Percentiles rank a stretch among this genome's conserved stretches.
Evolutionary conservation across 805 yeast species (phyloP).

Genomic region (Schwanniomyces sp.): DNA sequence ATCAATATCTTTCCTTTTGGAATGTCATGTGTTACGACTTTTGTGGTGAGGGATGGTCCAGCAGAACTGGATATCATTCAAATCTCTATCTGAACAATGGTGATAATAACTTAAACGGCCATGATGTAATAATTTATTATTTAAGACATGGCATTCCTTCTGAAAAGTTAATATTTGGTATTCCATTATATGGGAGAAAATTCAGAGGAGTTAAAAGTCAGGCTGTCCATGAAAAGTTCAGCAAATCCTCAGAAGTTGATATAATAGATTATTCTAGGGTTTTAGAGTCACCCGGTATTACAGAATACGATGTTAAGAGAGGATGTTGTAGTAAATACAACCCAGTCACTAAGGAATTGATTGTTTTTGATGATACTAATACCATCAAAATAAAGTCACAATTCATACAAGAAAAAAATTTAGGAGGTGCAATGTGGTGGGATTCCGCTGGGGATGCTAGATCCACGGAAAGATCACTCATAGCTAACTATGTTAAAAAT

Average conservation of each 20-base stretch:
- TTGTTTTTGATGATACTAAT: constrained; percentile 65
- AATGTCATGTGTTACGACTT: constrained; percentile 93
- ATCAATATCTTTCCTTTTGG: constrained; percentile 62
- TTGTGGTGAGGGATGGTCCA: constrained; percentile 71
- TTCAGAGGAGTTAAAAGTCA: constrained; percentile 28
- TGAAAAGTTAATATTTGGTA: constrained; percentile 68
- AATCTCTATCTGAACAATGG: constrained; percentile 52
- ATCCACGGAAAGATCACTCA: constrained; percentile 35
- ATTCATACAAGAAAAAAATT: constrained; percentile 44
- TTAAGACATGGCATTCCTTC: constrained; percentile 41
- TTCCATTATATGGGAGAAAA: constrained; percentile 78
- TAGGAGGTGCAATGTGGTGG: constrained; percentile 96
- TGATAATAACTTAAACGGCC: constrained; percentile 45
- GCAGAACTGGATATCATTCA: constrained; percentile 62
- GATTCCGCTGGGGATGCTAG: constrained; percentile 76
- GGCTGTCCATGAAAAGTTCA: constrained; percentile 45
- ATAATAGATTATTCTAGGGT: background rate
- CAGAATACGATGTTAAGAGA: constrained; percentile 28
- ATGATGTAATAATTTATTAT: constrained; percentile 48
- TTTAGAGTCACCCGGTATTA: background rate
- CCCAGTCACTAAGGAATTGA: constrained; percentile 32
- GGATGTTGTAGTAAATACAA: constrained; percentile 56
- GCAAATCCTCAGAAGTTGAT: constrained; percentile 6
- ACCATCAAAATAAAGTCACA: constrained; percentile 58
- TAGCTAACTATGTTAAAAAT: constrained; percentile 46